Evolutionary conservation across 257 asterid genomes (phyloP).

Genomic region (Eustoma russellianum): DNA sequence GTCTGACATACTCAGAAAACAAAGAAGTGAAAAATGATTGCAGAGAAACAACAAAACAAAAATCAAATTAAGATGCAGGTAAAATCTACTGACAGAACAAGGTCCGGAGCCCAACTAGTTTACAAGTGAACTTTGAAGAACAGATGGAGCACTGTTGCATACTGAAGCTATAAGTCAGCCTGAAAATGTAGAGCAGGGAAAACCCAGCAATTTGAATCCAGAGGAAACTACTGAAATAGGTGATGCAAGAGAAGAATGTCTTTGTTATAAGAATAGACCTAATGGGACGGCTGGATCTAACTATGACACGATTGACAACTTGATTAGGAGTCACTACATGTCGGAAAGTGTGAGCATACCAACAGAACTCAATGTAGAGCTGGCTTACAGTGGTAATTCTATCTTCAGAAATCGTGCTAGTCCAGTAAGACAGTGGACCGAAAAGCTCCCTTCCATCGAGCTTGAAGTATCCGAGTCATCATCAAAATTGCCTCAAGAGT

Average conservation of each 20-base stretch:
- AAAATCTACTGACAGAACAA: conserved; percentile 30
- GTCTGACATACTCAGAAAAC: conserved; percentile 22
- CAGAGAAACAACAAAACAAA: conserved; percentile 20
- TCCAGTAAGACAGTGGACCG: conserved; percentile 72
- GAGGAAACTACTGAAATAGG: conserved; percentile 38
- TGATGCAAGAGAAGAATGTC: conserved; percentile 37
- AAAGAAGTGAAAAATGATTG: conserved; percentile 15
- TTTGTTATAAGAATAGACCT: conserved; percentile 31
- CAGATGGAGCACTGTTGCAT: conserved; percentile 34
- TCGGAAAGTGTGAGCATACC: conserved; percentile 51
- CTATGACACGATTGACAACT: conserved; percentile 55
- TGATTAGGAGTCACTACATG: conserved; percentile 59
- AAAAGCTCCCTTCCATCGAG: conserved; percentile 52
- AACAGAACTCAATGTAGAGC: conserved; percentile 38
- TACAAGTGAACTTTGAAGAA: conserved; percentile 66
- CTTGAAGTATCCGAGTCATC: conserved; percentile 38
- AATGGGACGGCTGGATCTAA: conserved; percentile 32
- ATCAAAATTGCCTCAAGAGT: conserved; percentile 49
- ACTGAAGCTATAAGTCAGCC: conserved; percentile 21
- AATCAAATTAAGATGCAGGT: conserved; percentile 33
- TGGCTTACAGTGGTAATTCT: conserved; percentile 31
- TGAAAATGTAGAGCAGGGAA: conserved; percentile 19
- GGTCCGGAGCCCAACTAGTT: conserved; percentile 24
- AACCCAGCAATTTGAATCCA: conserved; percentile 20
- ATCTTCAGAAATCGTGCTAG: conserved; percentile 66